Percentiles rank a stretch among this genome's conserved stretches.
These are phyloP conservation scores for Plantago major DNA, from an alignment of 257 asterid genomes.

Conservation along the genomic window DNA sequence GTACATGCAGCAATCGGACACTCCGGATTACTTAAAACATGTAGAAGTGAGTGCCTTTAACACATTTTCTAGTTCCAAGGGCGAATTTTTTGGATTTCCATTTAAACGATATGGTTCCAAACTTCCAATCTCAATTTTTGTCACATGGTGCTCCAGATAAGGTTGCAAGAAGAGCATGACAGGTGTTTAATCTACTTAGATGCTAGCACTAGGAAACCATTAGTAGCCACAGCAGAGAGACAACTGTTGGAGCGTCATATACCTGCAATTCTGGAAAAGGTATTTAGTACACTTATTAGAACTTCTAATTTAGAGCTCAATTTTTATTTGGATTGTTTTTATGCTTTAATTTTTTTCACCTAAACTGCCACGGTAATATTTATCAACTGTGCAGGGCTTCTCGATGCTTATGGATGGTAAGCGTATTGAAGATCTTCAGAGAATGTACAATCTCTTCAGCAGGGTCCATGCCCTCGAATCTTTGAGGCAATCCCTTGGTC, in stretches of 20 bases:
- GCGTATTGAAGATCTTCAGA: constrained; percentile 85
- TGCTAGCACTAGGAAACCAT: constrained; percentile 71
- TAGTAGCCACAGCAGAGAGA: constrained; percentile 78
- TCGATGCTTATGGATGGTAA: constrained; percentile 76
- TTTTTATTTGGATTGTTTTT: neutral
- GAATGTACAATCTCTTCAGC: constrained; percentile 68
- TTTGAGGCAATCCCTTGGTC: constrained; percentile 70
- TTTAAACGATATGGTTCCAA: neutral
- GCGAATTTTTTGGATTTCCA: constrained; percentile 1
- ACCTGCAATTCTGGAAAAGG: constrained; percentile 90
- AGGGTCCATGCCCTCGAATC: constrained; percentile 85
- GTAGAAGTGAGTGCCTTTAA: constrained; percentile 56
- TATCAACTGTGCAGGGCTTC: constrained; percentile 60
- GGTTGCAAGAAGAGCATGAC: constrained; percentile 97
- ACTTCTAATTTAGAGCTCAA: constrained; percentile 1
- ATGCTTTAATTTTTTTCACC: constrained; percentile 12
- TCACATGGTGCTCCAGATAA: constrained; percentile 43
- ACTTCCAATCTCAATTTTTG: neutral
- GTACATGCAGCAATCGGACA: constrained; percentile 95
- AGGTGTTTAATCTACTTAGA: constrained; percentile 86
- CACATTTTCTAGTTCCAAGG: neutral
- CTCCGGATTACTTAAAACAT: constrained; percentile 87
- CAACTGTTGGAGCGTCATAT: constrained; percentile 82
- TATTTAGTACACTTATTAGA: constrained; percentile 16
- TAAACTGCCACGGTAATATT: neutral